Conservation (phyloP, 345 rosid genomes). For the Clausena lansium region DNA sequence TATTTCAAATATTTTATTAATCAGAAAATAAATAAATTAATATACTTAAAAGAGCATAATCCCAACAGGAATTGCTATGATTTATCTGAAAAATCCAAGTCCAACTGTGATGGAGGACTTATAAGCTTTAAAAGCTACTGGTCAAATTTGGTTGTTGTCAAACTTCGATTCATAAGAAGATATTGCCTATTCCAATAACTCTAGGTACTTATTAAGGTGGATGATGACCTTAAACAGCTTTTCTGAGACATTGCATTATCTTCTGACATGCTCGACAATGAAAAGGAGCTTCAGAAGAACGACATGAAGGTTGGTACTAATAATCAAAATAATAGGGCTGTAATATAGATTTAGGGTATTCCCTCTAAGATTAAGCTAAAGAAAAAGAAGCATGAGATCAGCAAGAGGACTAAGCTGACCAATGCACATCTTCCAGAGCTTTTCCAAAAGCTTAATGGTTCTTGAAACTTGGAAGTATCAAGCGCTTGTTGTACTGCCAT, state of each 20-base stretch:
- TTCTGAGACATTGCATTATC: conserved; percentile 64
- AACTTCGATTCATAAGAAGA: conserved; percentile 72
- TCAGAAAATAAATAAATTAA: too few species aligned
- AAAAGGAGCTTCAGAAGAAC: conserved; percentile 67
- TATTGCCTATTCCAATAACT: conserved; percentile 81
- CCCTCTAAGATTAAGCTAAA: conserved; percentile 45
- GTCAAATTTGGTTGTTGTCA: conserved; percentile 67
- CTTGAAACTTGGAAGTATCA: conserved; percentile 7
- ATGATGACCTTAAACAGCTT: conserved; percentile 61
- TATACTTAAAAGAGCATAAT: too few species aligned
- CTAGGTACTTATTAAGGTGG: conserved; percentile 58
- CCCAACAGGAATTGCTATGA: too few species aligned
- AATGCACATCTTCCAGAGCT: too few species aligned
- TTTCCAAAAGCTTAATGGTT: too few species aligned
- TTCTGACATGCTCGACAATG: conserved; percentile 65
- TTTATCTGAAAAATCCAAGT: too few species aligned
- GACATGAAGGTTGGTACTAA: conserved; percentile 81
- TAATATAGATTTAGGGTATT: conserved; percentile 59
- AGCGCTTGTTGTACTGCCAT: background rate
- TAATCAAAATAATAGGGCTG: conserved; percentile 71
- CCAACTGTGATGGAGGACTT: too few species aligned
- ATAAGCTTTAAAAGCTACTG: conserved; percentile 61
- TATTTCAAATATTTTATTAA: too few species aligned
- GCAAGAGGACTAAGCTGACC: conserved; percentile 79
- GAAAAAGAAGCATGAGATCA: conserved; percentile 76